Base-by-base conservation (phyloP, 306 rosid genomes). In the Acacia crassicarpa region DNA sequence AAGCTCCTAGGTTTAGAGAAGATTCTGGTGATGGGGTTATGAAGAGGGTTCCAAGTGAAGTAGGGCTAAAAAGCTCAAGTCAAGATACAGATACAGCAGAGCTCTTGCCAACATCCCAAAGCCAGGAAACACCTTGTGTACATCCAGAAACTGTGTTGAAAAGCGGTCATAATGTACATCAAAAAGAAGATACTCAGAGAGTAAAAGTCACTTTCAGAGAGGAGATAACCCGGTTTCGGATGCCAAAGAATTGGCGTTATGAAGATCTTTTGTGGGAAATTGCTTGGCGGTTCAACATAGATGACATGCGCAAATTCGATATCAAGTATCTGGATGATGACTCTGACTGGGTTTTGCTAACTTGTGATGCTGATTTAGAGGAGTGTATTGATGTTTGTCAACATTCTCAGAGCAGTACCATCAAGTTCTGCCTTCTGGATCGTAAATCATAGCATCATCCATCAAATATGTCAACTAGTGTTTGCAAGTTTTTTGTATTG, bases 301-400 rank as follows among this genome's bases (percentile, higher is more conserved):
- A 77, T 63, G 97, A 93, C 82, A 86, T 90, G 91, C 87, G 82
- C 78, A 85, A 71, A 72, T 93, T 76, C 7, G 90, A 90, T 85
- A 46, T 96, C 62, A 96, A 91, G 82, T 96, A 96, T 80, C 90
- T 96, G 89, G 99, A 96, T 40, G 99, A 96, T 81, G 99, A 96
- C 53, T 83, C 83, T 8, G 99, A 96, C 62, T 92, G 99, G 99
- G 93, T 96, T 20, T 84, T 96, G 54, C 86, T 94, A 66, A 94
- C 98, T 41, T 91, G 98, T 86, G 98, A 94, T 86, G 91, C 89
- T 80, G 98, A 96, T 86, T 84, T 92, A 63, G 97, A 92, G 82
- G 99, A 96, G 82, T 96, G 99, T 80, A 85, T 96, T 81, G 98
- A 91, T 84, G 93, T 96, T 17, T 84, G 84, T 74, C 91, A 82